Conservation (phyloP, 495 filamentous ascomycete genomes). For the Penicillium cinerascens region DNA sequence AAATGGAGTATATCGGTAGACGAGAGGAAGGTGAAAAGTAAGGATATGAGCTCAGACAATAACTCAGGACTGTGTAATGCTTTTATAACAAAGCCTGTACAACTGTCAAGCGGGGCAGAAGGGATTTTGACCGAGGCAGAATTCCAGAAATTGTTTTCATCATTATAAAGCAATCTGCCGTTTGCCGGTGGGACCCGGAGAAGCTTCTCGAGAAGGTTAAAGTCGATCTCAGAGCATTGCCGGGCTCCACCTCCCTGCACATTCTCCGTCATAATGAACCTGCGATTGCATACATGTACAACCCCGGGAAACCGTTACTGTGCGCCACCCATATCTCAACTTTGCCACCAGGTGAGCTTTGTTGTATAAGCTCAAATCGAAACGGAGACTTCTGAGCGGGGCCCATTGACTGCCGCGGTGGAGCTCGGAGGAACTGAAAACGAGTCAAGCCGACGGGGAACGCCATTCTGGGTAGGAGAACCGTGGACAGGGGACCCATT, state of each 20-base stretch:
- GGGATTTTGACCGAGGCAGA: slow-evolving; percentile 20
- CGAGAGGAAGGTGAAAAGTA: background rate
- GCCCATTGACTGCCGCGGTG: slow-evolving; percentile 9
- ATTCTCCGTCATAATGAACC: background rate
- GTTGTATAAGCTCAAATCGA: background rate
- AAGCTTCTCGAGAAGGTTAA: slow-evolving; percentile 32
- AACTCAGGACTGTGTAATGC: background rate
- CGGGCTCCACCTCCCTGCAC: slow-evolving; percentile 13
- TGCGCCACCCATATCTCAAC: background rate
- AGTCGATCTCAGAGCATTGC: slow-evolving; percentile 3
- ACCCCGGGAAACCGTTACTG: background rate
- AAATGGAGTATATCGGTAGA: slow-evolving; percentile 1
- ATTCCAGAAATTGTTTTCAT: background rate
- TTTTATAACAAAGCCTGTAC: slow-evolving; percentile 12
- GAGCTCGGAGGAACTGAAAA: slow-evolving; percentile 21
- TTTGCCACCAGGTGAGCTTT: background rate
- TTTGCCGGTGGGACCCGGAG: slow-evolving; percentile 20
- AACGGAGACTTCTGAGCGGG: slow-evolving; percentile 4
- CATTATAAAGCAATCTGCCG: slow-evolving; percentile 25
- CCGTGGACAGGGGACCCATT: slow-evolving; percentile 9
- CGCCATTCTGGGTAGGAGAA: slow-evolving; percentile 27
- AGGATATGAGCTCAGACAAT: background rate
- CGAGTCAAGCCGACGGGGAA: slow-evolving; percentile 20
- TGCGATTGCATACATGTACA: background rate
- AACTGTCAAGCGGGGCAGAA: slow-evolving; percentile 17